Evolutionary conservation across 1,284 basidiomycete species (phyloP).

Genomic region (Boletus semigastroideus): DNA sequence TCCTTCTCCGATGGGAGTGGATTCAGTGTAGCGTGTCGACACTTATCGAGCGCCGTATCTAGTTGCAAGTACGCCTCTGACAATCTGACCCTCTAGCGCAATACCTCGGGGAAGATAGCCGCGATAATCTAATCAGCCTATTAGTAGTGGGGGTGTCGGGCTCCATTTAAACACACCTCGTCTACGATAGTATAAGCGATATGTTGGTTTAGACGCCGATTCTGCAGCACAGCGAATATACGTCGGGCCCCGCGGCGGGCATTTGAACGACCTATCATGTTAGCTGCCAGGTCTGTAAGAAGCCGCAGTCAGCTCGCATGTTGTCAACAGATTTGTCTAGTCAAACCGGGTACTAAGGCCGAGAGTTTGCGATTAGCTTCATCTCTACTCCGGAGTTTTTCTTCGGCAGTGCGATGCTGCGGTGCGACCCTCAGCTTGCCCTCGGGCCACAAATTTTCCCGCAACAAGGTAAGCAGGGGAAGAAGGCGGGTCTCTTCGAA

Average conservation of each 20-base stretch:
- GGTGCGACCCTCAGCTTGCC: conserved; percentile 67
- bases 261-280: conserved; percentile 94
- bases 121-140: conserved; percentile 48
- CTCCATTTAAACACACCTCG: conserved; percentile 54
- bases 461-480: conserved; percentile 63
- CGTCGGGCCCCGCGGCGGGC: conserved; percentile 87
- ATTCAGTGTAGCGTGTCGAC: conserved; percentile 9
- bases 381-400: conserved; percentile 77
- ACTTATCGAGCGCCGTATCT: background rate
- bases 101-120: conserved; percentile 55
- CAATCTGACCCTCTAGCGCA: conserved; percentile 8
- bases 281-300: conserved; percentile 81
- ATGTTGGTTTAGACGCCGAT: conserved; percentile 89
- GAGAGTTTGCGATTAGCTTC: conserved; percentile 88
- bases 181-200: conserved; percentile 85
- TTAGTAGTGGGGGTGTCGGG: conserved; percentile 9
- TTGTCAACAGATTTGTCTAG: conserved; percentile 8
- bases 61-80: background rate
- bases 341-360: conserved; percentile 83
- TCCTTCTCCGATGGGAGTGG: conserved; percentile 18
- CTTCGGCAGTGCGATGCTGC: conserved; percentile 71
- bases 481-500: conserved; percentile 70
- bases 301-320: conserved; percentile 6
- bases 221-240: conserved; percentile 91
- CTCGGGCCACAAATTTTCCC: conserved; percentile 79